Base-by-base conservation (phyloP, 768 basidiomycete genomes). In the Lactarius evosmus region DNA sequence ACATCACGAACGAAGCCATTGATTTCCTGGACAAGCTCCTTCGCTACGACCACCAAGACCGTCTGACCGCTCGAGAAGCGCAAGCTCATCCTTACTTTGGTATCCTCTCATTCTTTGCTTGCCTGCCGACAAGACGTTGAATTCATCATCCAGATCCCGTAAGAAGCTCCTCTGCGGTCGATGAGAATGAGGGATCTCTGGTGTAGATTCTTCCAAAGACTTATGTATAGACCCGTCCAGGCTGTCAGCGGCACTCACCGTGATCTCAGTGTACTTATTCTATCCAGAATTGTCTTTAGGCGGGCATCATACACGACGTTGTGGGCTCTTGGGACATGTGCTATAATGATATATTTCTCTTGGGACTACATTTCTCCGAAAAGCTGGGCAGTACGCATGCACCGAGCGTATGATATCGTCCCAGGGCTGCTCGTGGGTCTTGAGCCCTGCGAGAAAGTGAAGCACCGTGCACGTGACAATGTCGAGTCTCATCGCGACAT, bases 31-130 rank as follows among this genome's bases (percentile, higher is more conserved):
- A 98, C 78, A 95, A 95, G 77, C 82, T 98, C 38, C 82, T 97
- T 73, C 88, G 93, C 58, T 98, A 98, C 75, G 96, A 98, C 73
- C 96, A 98, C 73, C 95, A 97, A 78, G 95, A 96, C 73, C 87
- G 96, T 59, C 80, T 98, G 63, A 98, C 96, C 7, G 96, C 96
- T 57, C 85, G 87, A 66, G 96, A 98, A 75, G 93, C 93, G 7
- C 94, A 96, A 74, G 81, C 80, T 19, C 95, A 97, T 70, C 82
- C 89, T n/a, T 98, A 97, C 78, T 98, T 98, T 72, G 90, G 91
- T 91, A 70, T 64, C 78, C 17, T 46, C 33, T 69, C 25, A 59
- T 56, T 59, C 59, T 58, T 56, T 58, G 38, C 60, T 53, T 50
- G 32, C 66, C 58, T 46, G 61, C 29, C 66, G 61, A 66, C 40